Evolutionary conservation across 345 rosid genomes (phyloP).

Genomic region (Rhodomyrtus tomentosa): DNA sequence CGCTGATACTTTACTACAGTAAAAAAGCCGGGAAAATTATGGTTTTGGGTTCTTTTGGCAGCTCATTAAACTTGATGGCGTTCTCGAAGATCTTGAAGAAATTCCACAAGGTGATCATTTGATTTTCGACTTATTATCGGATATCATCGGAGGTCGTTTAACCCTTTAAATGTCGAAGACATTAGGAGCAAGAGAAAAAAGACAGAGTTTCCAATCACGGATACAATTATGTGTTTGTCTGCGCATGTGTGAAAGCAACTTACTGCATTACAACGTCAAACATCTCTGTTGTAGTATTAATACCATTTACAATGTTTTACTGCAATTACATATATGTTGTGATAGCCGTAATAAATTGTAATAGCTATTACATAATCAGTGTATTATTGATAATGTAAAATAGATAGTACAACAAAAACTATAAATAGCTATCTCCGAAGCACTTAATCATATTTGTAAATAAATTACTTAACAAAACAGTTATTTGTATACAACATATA

Average conservation of each 20-base stretch:
- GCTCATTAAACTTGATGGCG: slow-evolving; percentile 81
- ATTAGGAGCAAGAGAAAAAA: background rate
- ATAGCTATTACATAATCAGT: background rate
- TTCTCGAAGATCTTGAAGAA: slow-evolving; percentile 86
- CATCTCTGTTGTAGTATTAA: background rate
- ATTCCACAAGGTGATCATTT: slow-evolving; percentile 70
- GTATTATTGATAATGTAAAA: background rate
- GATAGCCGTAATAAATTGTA: background rate
- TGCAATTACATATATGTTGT: no score
- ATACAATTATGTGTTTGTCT: background rate
- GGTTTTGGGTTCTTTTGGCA: slow-evolving; percentile 9
- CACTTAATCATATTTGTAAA: no score
- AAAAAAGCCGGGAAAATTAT: background rate
- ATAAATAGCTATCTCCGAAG: background rate
- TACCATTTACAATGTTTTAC: background rate
- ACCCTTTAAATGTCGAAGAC: background rate
- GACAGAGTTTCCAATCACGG: background rate
- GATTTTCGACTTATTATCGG: background rate
- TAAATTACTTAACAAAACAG: background rate
- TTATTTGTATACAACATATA: background rate
- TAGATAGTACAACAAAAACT: background rate
- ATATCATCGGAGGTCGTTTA: background rate
- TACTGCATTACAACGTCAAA: background rate
- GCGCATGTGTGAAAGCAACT: background rate
- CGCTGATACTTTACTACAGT: background rate